These are phyloP conservation scores for Xylaria sp. DNA, from an alignment of 2,329 filamentous ascomycete genomes.

Conservation along the genomic window DNA sequence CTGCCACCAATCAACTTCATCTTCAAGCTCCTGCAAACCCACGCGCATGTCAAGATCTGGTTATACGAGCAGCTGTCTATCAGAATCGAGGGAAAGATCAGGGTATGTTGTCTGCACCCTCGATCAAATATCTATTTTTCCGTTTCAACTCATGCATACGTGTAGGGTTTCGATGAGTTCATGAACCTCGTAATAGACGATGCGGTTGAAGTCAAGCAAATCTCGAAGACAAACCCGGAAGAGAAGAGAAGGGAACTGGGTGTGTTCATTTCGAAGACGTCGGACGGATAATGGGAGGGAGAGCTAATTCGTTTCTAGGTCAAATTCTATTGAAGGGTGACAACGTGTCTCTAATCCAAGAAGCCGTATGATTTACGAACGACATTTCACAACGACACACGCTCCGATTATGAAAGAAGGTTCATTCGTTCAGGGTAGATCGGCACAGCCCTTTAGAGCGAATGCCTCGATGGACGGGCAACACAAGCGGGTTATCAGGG, in stretches of 20 bases:
- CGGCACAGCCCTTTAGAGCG: background rate
- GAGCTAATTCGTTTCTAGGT: constrained; percentile 52
- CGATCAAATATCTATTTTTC: background rate
- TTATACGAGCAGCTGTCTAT: constrained; percentile 95
- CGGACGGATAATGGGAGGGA: background rate
- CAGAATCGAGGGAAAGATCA: constrained; percentile 95
- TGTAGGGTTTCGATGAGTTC: constrained; percentile 96
- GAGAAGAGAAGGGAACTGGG: constrained; percentile 83
- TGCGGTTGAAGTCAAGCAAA: constrained; percentile 87
- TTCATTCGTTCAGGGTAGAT: constrained; percentile 1
- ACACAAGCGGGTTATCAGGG: constrained; percentile 31
- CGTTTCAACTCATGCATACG: constrained; percentile 3
- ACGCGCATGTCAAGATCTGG: constrained; percentile 92
- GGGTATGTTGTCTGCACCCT: constrained; percentile 67
- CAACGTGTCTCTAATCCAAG: constrained; percentile 71
- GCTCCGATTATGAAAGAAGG: constrained; percentile 38
- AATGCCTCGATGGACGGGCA: constrained; percentile 1
- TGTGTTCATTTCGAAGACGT: constrained; percentile 54
- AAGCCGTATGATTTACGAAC: constrained; percentile 48
- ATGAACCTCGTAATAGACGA: constrained; percentile 99
- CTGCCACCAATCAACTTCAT: constrained; percentile 81
- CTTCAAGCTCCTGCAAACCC: constrained; percentile 87
- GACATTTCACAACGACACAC: background rate
- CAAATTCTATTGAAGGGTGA: constrained; percentile 75
- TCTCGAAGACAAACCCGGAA: constrained; percentile 79